phyloP scores from a whole-genome alignment of 192 early-diverging fungal genomes.

The Coemansia sp. region DNA sequence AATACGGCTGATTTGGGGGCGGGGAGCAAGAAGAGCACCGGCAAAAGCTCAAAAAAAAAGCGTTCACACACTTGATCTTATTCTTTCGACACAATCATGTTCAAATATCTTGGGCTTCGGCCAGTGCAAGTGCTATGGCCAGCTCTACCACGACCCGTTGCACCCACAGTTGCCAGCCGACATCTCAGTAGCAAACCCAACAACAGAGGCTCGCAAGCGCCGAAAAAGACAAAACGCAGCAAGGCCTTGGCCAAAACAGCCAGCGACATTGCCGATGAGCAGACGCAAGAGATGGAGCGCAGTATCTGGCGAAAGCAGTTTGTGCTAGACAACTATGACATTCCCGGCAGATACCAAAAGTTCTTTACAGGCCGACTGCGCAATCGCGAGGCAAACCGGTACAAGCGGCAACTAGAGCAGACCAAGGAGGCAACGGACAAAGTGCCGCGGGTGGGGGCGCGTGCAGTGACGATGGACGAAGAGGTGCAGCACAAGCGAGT shows the following conservation, averaged over 20 bases:
- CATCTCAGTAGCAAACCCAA: neutral
- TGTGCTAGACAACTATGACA: slow-evolving; percentile 42
- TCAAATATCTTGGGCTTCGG: neutral
- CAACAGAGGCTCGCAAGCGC: neutral
- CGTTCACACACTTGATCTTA: neutral
- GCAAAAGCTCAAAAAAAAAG: neutral
- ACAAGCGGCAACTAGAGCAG: slow-evolving; percentile 26
- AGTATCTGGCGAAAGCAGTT: slow-evolving; percentile 38
- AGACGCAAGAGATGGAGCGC: slow-evolving; percentile 21
- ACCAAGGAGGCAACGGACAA: slow-evolving; percentile 3
- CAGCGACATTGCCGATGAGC: neutral
- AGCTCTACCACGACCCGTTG: neutral
- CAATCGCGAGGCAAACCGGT: slow-evolving; percentile 39
- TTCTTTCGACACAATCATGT: neutral
- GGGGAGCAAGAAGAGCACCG: neutral
- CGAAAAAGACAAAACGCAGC: neutral
- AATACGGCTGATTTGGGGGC: neutral
- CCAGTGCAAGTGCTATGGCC: neutral
- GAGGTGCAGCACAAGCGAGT: slow-evolving; percentile 22
- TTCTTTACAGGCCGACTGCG: slow-evolving; percentile 49
- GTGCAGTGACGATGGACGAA: slow-evolving; percentile 26
- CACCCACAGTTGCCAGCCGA: neutral
- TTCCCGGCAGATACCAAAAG: slow-evolving; percentile 49
- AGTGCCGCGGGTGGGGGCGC: slow-evolving; percentile 24
- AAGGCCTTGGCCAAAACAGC: neutral